A percentile compares a stretch with the other conserved stretches of the same genome.
phyloP scores from a whole-genome alignment of 495 filamentous ascomycete genomes.

The Podospora sp. region DNA sequence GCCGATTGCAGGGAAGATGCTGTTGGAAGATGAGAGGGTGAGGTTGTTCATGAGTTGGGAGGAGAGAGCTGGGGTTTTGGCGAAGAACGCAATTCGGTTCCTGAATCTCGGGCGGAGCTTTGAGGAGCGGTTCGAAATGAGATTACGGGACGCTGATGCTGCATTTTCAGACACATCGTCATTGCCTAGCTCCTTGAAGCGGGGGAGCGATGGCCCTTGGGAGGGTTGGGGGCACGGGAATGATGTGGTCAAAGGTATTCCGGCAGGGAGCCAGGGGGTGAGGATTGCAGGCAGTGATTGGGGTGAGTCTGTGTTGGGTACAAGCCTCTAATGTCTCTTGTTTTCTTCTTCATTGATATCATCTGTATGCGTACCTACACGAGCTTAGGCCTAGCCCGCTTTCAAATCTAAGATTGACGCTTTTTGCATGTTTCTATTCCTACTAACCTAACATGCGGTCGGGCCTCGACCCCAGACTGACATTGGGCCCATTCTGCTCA shows the following conservation, averaged over 20 bases:
- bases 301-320: neutral
- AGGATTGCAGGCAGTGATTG: neutral
- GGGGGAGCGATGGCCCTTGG: neutral
- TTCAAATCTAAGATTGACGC: too few species aligned
- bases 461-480: too few species aligned
- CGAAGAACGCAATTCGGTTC: constrained; percentile 31
- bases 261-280: neutral
- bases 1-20: constrained; percentile 31
- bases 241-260: neutral
- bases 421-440: too few species aligned
- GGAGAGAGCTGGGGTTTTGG: constrained; percentile 30
- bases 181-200: neutral
- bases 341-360: neutral
- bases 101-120: constrained; percentile 29
- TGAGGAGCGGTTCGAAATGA: constrained; percentile 23
- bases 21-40: constrained; percentile 28
- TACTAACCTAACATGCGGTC: too few species aligned
- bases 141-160: constrained; percentile 11
- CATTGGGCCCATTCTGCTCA: too few species aligned
- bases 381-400: too few species aligned
- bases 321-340: neutral
- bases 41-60: constrained; percentile 31
- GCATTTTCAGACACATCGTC: neutral
- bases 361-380: neutral
- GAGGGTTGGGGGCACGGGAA: neutral